These are phyloP conservation scores for Barbarea vulgaris DNA, from an alignment of 345 rosid genomes.

Conservation along the genomic window DNA sequence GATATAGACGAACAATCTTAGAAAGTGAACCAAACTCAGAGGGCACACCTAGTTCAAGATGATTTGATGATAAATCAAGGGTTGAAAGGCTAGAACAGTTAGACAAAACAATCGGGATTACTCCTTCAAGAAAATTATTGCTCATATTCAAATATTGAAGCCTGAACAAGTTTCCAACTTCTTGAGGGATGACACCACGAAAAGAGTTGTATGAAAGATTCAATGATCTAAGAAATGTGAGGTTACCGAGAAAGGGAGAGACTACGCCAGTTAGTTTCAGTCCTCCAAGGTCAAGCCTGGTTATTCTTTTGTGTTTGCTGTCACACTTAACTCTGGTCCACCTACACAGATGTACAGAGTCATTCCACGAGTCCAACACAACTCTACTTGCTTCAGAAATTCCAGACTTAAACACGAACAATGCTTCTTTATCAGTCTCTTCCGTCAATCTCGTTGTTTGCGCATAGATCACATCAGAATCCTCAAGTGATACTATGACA, in stretches of 20 bases:
- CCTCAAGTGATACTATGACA: background rate
- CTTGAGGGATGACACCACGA: background rate
- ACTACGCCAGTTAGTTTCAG: too few species aligned
- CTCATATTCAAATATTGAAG: too few species aligned
- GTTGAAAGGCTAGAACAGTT: too few species aligned
- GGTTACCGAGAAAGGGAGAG: slow-evolving; percentile 41
- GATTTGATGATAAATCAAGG: too few species aligned
- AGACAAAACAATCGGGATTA: too few species aligned
- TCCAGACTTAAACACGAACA: slow-evolving; percentile 29
- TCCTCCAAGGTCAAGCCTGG: slow-evolving; percentile 19
- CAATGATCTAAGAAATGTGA: slow-evolving; percentile 32
- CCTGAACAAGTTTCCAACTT: too few species aligned
- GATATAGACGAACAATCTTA: too few species aligned
- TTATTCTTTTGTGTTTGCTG: slow-evolving; percentile 25
- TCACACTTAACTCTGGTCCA: slow-evolving; percentile 31
- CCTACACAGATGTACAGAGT: slow-evolving; percentile 22
- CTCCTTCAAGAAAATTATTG: too few species aligned
- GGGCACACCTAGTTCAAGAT: too few species aligned
- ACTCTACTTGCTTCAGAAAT: slow-evolving; percentile 22
- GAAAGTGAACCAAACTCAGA: too few species aligned
- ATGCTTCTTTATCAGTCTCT: slow-evolving; percentile 29
- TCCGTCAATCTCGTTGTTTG: slow-evolving; percentile 25
- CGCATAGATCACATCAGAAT: background rate
- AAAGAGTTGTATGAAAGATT: slow-evolving; percentile 32
- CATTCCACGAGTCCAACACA: slow-evolving; percentile 34